Conservation (phyloP, 2,329 filamentous ascomycete genomes). For the Raffaelea ambrosiae region DNA sequence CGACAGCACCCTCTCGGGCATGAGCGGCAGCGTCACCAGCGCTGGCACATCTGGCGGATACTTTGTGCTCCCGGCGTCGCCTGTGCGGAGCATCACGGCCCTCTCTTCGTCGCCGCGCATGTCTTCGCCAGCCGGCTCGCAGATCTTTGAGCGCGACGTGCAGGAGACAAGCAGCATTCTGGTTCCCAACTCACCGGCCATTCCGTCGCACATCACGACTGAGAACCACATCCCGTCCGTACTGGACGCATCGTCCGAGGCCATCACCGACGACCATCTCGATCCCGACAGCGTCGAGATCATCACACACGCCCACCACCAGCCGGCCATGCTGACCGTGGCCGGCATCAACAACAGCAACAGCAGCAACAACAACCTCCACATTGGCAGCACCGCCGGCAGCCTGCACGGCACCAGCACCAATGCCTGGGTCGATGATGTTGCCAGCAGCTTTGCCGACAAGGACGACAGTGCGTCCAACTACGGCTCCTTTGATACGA, state of each 20-base stretch:
- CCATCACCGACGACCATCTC: constrained; percentile 78
- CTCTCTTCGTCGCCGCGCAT: constrained; percentile 65
- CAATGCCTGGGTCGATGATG: constrained; percentile 49
- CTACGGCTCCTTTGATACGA: constrained; percentile 68
- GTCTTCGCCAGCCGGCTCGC: constrained; percentile 66
- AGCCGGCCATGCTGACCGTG: constrained; percentile 64
- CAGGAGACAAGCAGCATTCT: constrained; percentile 51
- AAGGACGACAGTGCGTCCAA: constrained; percentile 56
- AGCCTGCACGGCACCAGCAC: constrained; percentile 4
- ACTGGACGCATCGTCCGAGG: constrained; percentile 81
- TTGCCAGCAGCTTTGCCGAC: constrained; percentile 40
- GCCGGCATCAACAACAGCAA: constrained; percentile 35
- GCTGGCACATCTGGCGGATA: constrained; percentile 20
- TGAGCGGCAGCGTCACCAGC: constrained; percentile 33
- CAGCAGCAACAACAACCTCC: constrained; percentile 18
- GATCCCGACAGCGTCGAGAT: constrained; percentile 90
- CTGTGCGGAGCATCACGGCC: constrained; percentile 39
- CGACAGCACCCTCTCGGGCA: constrained; percentile 19
- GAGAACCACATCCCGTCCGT: constrained; percentile 92
- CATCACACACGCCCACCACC: constrained; percentile 76
- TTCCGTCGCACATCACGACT: constrained; percentile 86
- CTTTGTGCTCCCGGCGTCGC: constrained; percentile 50
- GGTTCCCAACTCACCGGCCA: constrained; percentile 71
- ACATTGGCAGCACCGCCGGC: constrained; percentile 31
- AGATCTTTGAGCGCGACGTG: constrained; percentile 92